These are phyloP conservation scores for Blepharisma japonicum DNA, from an alignment of 73 alveolate species.

Conservation along the genomic window DNA sequence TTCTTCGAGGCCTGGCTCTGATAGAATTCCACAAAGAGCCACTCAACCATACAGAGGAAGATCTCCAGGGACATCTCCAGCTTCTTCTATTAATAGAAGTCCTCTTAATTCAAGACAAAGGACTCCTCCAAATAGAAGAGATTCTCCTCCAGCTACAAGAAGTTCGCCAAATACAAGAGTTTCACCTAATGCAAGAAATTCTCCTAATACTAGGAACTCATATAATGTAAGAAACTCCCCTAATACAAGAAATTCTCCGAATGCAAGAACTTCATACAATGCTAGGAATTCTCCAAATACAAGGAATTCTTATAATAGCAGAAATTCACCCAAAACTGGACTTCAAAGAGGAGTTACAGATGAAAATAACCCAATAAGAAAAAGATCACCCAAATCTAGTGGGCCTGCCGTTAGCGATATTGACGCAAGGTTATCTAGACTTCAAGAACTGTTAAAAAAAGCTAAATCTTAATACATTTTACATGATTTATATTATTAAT, in stretches of 20 bases:
- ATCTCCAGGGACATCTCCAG: constrained; percentile 21
- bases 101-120: not conserved
- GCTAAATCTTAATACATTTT: too few species aligned
- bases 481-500: too few species aligned
- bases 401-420: constrained; percentile 12
- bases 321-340: too few species aligned
- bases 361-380: too few species aligned
- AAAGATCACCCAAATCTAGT: not conserved
- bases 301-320: too few species aligned
- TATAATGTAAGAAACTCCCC: too few species aligned
- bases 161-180: constrained; percentile 1
- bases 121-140: constrained; percentile 20
- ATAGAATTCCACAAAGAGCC: not conserved
- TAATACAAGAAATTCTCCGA: too few species aligned
- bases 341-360: too few species aligned
- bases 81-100: not conserved
- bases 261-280: too few species aligned
- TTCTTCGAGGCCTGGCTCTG: constrained; percentile 18
- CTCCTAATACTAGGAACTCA: not conserved
- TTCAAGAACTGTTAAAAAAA: not conserved
- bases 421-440: constrained; percentile 2
- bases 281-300: too few species aligned
- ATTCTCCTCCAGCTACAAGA: constrained; percentile 26
- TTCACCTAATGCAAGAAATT: constrained; percentile 24
- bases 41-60: not conserved